Evolutionary conservation across 164 flowering plant genomes (phyloP).

Genomic region (Piper longum): DNA sequence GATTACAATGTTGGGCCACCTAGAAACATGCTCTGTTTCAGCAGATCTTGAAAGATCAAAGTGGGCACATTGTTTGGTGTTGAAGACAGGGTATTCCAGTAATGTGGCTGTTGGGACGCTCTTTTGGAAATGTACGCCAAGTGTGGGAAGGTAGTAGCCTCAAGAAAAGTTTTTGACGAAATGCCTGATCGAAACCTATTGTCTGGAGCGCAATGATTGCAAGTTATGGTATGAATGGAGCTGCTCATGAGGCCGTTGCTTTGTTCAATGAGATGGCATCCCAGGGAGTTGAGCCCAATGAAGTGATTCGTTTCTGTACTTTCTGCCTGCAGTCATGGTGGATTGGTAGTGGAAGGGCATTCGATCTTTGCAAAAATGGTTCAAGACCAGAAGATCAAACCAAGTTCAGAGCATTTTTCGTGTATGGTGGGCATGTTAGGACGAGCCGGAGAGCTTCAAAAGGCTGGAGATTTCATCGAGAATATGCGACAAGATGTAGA

Average conservation of each 20-base stretch:
- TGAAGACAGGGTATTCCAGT: conserved; percentile 33
- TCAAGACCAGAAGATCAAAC: conserved; percentile 24
- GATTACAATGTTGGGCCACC: conserved; percentile 42
- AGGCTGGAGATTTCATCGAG: conserved; percentile 39
- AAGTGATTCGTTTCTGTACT: conserved; percentile 45
- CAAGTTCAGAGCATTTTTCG: conserved; percentile 51
- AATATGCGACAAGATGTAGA: conserved; percentile 29
- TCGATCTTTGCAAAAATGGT: conserved; percentile 35
- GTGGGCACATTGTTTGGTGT: conserved; percentile 63
- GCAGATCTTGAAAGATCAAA: conserved; percentile 40
- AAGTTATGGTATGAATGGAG: conserved; percentile 63
- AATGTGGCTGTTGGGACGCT: conserved; percentile 58
- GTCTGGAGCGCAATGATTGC: conserved; percentile 75
- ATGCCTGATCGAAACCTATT: conserved; percentile 39
- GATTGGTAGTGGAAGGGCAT: conserved; percentile 59
- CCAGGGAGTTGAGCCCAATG: conserved; percentile 43
- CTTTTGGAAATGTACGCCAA: conserved; percentile 65
- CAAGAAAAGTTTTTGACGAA: conserved; percentile 49
- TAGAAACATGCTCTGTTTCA: conserved; percentile 56
- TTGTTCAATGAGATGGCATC: conserved; percentile 38
- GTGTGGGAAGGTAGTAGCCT: conserved; percentile 50
- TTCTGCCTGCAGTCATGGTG: conserved; percentile 83
- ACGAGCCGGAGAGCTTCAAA: conserved; percentile 48
- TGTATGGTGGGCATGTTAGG: conserved; percentile 76
- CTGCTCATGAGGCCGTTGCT: conserved; percentile 38